Base-by-base conservation (phyloP, 306 rosid species). In the Vigna angularis region DNA sequence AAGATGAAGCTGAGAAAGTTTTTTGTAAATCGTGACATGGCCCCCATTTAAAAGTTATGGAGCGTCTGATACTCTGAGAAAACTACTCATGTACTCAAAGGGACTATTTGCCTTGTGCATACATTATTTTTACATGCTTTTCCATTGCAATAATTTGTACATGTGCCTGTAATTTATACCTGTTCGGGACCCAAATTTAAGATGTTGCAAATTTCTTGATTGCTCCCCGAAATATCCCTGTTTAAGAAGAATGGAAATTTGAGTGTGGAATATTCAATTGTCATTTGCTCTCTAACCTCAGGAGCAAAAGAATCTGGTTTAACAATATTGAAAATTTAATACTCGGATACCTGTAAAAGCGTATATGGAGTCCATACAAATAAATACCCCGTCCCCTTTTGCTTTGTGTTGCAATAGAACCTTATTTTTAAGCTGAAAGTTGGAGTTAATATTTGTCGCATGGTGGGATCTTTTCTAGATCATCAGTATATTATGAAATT, bases 121-220 rank as follows among this genome's bases (percentile, higher is more conserved):
- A 15, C 67, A 47, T 55, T 72, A 9, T 70, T 82, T 53, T 73
- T 8, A 45, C 44, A 22, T 61, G 58, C 59, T 68, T 32, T 22
- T 32, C 22, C 38, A 0, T 69, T 56, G 42, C 69, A 72, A 49
- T 71, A 15, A 59, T 72, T 26, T 85, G 75, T 81, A 74, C 70
- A 85, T 53, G 72, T 80, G 16, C 28, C 67, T 79, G 59, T 67
- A 66, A 67, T 59, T 78, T 59, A 55, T 73, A 9, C 38, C 38
- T 55, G 24, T 36, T 78, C 56, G n/a, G 34, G 15, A 77, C 51
- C 50, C 53, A 44, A 36, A 72, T 76, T 72, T 67, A 42, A 51
- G 77, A 66, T 72, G 40, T 18, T 79, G 30, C 66, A 22, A 65
- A 50, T 56, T 53, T 18, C 52, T 38, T 75, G 30, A 16, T 75